Base-by-base conservation (phyloP, 2,329 filamentous ascomycete species). In the Falciphora oryzae region DNA sequence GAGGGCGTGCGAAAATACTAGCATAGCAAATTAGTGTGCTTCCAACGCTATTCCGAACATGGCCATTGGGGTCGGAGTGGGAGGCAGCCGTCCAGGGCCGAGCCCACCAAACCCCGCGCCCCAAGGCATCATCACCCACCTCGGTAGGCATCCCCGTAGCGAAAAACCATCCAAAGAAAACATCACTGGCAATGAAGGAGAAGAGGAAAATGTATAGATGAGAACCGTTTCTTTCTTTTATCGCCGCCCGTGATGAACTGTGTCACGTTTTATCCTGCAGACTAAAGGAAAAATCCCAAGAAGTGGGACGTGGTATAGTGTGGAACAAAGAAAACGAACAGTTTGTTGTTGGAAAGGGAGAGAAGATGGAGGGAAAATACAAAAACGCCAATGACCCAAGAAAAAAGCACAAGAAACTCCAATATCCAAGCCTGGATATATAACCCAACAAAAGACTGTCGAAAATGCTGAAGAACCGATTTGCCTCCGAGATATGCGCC, bases 361-460 rank as follows among this genome's bases (percentile, higher is more conserved):
- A 50, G 18, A 11, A 53, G 7, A 50, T 22, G 18, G 44, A 50
- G 18, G 16, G 44, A 5, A 50, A 50, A 50, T n/a, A n/a, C 22
- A 53, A 53, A 25, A 53, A 53, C 44, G 44, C 44, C 44, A 53
- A 18, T 18, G 35, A 35, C 18, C 22, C 44, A 53, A n/a, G 4
- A 53, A n/a, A 53, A 53, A 8, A 35, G 13, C 8, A n/a, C 6
- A 53, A 18, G 10, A 53, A 53, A 53, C 44, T 8, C 44, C 44
- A 53, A 53, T 53, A 53, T 53, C 44, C 44, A 53, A 53, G 44
- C 44, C 44, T 53, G 44, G 44, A 53, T 53, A 53, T 35, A 35
- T 25, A 53, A 8, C 22, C 44, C 16, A 50, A 50, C 1, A 22
- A 53, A 53, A 53, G 44, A 53, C 22, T 53, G 44, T n/a, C 44